phyloP scores from a whole-genome alignment of 257 asterid species.

The Solanum clarkiae region DNA sequence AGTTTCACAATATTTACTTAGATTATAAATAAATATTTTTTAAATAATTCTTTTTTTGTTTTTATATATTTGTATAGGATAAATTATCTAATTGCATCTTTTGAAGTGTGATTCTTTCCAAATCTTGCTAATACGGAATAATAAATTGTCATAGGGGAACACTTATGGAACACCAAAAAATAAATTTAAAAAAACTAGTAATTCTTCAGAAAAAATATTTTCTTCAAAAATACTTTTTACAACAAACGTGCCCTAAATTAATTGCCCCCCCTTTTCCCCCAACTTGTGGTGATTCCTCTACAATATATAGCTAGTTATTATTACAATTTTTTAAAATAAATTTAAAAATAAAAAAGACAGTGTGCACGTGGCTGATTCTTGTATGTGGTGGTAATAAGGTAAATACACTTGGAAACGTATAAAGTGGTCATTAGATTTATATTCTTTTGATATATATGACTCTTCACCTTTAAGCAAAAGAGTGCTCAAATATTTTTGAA shows the following conservation, averaged over 20 bases:
- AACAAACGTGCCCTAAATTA: background rate
- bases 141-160: background rate
- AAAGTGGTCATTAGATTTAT: background rate
- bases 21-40: background rate
- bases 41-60: background rate
- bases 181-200: background rate
- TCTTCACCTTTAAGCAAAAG: too few species aligned
- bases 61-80: background rate
- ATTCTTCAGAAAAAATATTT: background rate
- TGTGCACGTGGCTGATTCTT: background rate
- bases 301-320: background rate
- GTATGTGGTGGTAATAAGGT: background rate
- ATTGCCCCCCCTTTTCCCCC: background rate
- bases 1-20: background rate
- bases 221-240: background rate
- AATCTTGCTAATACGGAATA: background rate
- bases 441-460: too few species aligned
- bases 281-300: slow-evolving; percentile 17
- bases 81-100: background rate
- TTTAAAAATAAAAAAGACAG: background rate
- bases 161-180: background rate
- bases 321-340: background rate
- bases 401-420: background rate
- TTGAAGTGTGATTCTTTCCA: background rate
- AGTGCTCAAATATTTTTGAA: too few species aligned